Percentiles rank a stretch among this genome's conserved stretches.
Evolutionary conservation across 768 basidiomycete species (phyloP).

Genomic region (Boletus sensibilis): DNA sequence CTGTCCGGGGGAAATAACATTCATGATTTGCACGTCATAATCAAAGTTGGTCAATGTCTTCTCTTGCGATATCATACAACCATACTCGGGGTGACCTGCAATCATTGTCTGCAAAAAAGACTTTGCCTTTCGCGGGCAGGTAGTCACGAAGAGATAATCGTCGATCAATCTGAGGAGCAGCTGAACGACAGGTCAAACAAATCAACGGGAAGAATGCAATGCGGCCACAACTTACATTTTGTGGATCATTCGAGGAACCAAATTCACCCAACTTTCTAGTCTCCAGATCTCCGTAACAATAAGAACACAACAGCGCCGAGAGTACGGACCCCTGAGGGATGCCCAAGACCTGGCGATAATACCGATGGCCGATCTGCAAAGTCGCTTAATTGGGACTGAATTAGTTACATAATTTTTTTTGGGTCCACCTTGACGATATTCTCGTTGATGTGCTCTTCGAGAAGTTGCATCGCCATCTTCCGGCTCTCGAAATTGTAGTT

Average conservation of each 20-base stretch:
- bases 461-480: slow-evolving; percentile 63
- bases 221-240: slow-evolving; percentile 52
- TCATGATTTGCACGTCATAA: slow-evolving; percentile 50
- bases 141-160: slow-evolving; percentile 89
- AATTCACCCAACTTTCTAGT: slow-evolving; percentile 39
- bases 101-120: slow-evolving; percentile 77
- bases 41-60: slow-evolving; percentile 92
- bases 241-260: slow-evolving; percentile 51
- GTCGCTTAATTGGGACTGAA: neutral
- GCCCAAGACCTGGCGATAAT: slow-evolving; percentile 87
- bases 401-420: neutral
- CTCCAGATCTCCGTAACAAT: slow-evolving; percentile 94
- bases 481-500: slow-evolving; percentile 51
- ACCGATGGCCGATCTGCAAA: slow-evolving; percentile 70
- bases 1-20: slow-evolving; percentile 48
- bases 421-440: slow-evolving; percentile 81
- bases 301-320: slow-evolving; percentile 89
- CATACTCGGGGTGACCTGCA: slow-evolving; percentile 88
- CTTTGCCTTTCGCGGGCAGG: slow-evolving; percentile 54
- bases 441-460: slow-evolving; percentile 87
- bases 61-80: slow-evolving; percentile 83
- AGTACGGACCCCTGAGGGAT: slow-evolving; percentile 98
- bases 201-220: neutral
- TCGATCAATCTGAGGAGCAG: slow-evolving; percentile 85
- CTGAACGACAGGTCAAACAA: slow-evolving; percentile 38